A percentile compares a stretch with the other conserved stretches of the same genome.
Evolutionary conservation across 2,329 filamentous ascomycete species (phyloP).

Genomic region (Helminthosporium solani): DNA sequence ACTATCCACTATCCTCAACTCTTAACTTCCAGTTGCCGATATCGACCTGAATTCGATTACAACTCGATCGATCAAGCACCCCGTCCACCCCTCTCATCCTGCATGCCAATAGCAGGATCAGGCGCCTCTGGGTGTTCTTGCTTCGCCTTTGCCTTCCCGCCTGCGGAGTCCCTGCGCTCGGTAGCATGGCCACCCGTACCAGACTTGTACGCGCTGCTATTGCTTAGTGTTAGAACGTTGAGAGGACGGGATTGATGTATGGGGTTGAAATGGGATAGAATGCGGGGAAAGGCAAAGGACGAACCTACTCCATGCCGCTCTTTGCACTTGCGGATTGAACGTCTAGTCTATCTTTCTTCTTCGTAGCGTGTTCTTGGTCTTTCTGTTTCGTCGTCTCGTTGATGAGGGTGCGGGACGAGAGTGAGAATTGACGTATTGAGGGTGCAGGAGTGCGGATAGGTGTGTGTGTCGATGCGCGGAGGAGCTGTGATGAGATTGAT

Average conservation of each 20-base stretch:
- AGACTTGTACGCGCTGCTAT: conserved; percentile 23
- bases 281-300: neutral
- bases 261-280: neutral
- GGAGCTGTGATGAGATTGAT: conserved; percentile 2
- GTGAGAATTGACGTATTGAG: conserved; percentile 16
- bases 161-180: conserved; percentile 38
- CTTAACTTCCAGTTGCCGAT: no score
- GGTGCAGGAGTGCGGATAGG: conserved; percentile 13
- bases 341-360: conserved; percentile 36
- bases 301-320: conserved; percentile 37
- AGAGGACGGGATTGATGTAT: no score
- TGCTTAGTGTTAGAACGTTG: conserved; percentile 5
- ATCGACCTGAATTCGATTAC: no score
- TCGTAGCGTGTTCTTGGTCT: conserved; percentile 24
- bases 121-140: conserved; percentile 51
- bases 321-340: conserved; percentile 35
- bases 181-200: conserved; percentile 46
- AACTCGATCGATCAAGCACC: conserved; percentile 28
- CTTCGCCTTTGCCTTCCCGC: conserved; percentile 46
- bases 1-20: no score
- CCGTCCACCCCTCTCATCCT: conserved; percentile 52
- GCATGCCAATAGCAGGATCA: conserved; percentile 51
- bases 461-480: neutral
- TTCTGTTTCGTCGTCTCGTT: conserved; percentile 14
- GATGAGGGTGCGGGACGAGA: conserved; percentile 11